Evolutionary conservation across 1,139 yeast genomes (phyloP).

Genomic region (Pneumocystis canis): DNA sequence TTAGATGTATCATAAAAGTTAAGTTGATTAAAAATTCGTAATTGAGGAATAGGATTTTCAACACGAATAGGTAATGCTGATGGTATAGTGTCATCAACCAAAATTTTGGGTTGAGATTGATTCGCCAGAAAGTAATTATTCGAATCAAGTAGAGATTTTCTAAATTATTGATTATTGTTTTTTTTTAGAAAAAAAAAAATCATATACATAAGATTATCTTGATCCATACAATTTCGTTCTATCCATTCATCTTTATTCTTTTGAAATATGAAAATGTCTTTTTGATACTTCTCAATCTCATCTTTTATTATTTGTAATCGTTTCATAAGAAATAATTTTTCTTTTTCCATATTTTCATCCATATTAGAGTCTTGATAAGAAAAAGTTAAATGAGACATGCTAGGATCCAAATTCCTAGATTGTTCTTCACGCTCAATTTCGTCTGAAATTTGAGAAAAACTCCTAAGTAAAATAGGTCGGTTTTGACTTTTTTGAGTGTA

Average conservation of each 20-base stretch:
- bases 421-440: background rate
- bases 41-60: background rate
- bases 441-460: background rate
- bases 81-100: background rate
- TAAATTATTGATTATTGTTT: background rate
- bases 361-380: background rate
- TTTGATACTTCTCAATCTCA: background rate
- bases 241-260: background rate
- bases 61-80: background rate
- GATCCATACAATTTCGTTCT: background rate
- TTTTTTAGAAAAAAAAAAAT: background rate
- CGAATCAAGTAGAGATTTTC: background rate
- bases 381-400: background rate
- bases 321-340: background rate
- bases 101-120: background rate
- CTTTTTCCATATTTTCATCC: background rate
- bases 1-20: background rate
- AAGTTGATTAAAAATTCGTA: background rate
- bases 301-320: background rate
- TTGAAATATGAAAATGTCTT: background rate
- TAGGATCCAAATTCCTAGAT: background rate
- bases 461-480: background rate
- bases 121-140: background rate
- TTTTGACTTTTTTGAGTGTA: background rate
- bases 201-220: background rate